A percentile compares a stretch with the other conserved stretches of the same genome.
Evolutionary conservation across 139 green algal species (phyloP).

Genomic region (Dunaliella primolecta): DNA sequence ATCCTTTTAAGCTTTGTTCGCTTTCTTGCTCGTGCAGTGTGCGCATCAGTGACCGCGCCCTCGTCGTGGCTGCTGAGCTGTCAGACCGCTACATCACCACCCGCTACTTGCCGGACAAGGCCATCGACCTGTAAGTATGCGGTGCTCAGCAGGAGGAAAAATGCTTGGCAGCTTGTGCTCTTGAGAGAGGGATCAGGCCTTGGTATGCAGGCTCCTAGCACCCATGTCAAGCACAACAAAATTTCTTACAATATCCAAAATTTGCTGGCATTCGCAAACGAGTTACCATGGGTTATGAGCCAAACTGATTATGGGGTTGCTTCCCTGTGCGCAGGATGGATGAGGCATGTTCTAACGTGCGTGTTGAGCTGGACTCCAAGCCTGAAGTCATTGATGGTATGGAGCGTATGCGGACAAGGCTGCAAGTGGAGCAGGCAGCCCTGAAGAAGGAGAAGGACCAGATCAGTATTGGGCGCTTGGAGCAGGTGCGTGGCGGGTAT

Average conservation of each 20-base stretch:
- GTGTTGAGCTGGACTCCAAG: constrained; percentile 56
- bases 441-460: constrained; percentile 87
- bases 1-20: too few relatives aligned
- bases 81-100: constrained; percentile 55
- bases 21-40: constrained; percentile 34
- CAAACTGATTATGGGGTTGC: too few relatives aligned
- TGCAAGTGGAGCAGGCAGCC: constrained; percentile 79
- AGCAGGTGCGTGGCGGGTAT: constrained; percentile 52
- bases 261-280: too few relatives aligned
- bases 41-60: constrained; percentile 54
- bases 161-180: too few relatives aligned
- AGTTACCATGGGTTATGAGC: too few relatives aligned
- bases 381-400: constrained; percentile 82
- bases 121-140: constrained; percentile 10
- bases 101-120: constrained; percentile 88
- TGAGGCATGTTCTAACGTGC: constrained; percentile 51
- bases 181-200: too few relatives aligned
- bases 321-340: constrained; percentile 43
- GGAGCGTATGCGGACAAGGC: constrained; percentile 61
- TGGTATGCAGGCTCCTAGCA: too few relatives aligned
- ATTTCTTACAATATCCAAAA: too few relatives aligned
- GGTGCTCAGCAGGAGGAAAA: too few relatives aligned
- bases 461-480: constrained; percentile 51
- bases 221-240: too few relatives aligned
- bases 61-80: constrained; percentile 61